Base-by-base conservation (phyloP, 805 yeast genomes). In the Candida ulmi region DNA sequence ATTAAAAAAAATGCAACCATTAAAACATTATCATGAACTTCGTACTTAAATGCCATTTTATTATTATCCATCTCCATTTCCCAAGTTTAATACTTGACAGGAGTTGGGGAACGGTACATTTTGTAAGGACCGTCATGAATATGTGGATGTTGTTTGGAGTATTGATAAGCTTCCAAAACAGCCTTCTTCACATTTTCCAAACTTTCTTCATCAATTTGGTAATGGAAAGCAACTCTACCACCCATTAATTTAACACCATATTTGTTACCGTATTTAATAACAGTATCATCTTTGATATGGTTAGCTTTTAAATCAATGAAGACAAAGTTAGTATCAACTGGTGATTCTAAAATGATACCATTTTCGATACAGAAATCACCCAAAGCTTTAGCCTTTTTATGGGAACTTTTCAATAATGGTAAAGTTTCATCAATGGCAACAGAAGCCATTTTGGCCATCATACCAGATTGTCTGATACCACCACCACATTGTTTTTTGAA, bases 401-500 rank as follows among this genome's bases (percentile, higher is more conserved):
- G 85, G 16, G 79, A 65, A 31, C 57, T 55, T 23, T 53, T 46
- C 37, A 80, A 55, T 40, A 68, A 72, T 38, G 76, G 69, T 24
- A 76, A 66, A 56, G 85, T 85, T 43, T 80, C 79, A 41, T 84
- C 79, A 37, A 91, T 69, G 16, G 95, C 95, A 36, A 71, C 69
- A 8, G 69, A 60, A 2, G 95, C 96, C 85, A 91, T 88, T 36
- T 76, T 67, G 2, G 95, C 69, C 46, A 90, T 66, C 55, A 85
- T 60, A 36, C 97, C 97, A 34, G 84, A 71, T 64, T 90, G 98
- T 57, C 97, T 73, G 36, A 90, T 77, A 44, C 96, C 96, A 50
- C 97, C 97, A 57, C 98, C 98, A 48, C 76, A 77, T 65, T 91
- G 97, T 55, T 90, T 90, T 52, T 83, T 83, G 68, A 88, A 83